Percentiles rank a stretch among this genome's conserved stretches.
These are phyloP conservation scores for Claviceps sp. DNA, from an alignment of 2,329 filamentous ascomycete species.

Conservation along the genomic window DNA sequence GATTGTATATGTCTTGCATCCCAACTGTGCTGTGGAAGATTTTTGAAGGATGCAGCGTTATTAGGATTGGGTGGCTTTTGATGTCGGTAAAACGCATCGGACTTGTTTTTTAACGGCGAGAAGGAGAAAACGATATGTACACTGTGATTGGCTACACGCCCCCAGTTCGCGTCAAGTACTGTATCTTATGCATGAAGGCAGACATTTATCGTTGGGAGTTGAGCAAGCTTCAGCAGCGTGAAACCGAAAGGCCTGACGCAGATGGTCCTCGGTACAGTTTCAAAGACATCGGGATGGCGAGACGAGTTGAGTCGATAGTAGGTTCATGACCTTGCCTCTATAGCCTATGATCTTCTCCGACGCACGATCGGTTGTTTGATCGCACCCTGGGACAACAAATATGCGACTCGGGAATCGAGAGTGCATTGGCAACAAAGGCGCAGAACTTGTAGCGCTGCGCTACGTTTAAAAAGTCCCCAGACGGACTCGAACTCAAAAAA, in stretches of 20 bases:
- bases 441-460: no score
- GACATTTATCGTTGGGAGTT: not conserved
- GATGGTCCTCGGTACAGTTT: no score
- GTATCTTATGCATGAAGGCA: no score
- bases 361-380: no score
- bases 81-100: not conserved
- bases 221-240: not conserved
- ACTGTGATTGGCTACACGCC: not conserved
- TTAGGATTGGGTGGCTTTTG: not conserved
- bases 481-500: no score
- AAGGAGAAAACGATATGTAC: not conserved
- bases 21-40: conserved; percentile 77
- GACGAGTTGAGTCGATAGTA: not conserved
- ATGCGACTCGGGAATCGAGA: no score
- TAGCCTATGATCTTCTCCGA: no score
- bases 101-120: not conserved
- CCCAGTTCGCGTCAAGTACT: no score
- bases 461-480: no score
- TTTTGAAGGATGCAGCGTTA: conserved; percentile 15
- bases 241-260: not conserved
- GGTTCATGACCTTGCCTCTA: no score
- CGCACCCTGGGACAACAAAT: no score
- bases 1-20: conserved; percentile 79
- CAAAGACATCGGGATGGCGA: not conserved
- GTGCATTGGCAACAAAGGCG: no score